Conservation (phyloP, 2,329 filamentous ascomycete species). For the Aspergillus viridinutans region DNA sequence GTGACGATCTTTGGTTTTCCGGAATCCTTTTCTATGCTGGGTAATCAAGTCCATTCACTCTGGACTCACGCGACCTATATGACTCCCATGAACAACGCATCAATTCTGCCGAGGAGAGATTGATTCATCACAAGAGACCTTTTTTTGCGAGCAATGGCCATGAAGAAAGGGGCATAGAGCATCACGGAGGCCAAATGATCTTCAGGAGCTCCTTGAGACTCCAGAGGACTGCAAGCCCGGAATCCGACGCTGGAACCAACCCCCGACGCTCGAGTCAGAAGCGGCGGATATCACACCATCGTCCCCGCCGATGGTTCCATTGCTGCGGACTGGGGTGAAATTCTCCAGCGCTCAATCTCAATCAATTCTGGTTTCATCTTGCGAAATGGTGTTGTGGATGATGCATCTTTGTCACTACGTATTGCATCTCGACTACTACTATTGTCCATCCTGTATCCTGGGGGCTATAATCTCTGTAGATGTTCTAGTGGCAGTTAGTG, state of each 20-base stretch:
- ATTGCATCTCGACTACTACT: neutral
- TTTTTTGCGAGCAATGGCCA: neutral
- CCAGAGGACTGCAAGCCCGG: neutral
- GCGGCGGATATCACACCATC: slow-evolving; percentile 21
- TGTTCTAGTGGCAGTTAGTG: neutral
- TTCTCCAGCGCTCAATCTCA: neutral
- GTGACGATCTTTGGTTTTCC: neutral
- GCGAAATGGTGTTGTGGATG: neutral
- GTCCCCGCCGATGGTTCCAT: slow-evolving; percentile 20
- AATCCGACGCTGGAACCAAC: neutral
- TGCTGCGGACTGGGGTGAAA: slow-evolving; percentile 14
- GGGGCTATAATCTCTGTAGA: neutral
- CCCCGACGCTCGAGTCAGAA: neutral
- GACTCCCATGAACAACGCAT: neutral
- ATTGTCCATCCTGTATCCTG: neutral
- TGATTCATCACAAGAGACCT: neutral
- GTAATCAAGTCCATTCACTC: neutral
- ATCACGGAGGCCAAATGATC: neutral
- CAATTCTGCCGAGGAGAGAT: neutral
- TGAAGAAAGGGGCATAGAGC: neutral
- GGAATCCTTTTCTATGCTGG: neutral
- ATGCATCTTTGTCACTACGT: neutral
- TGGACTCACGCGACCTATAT: neutral
- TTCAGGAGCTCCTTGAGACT: neutral
- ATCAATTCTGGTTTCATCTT: neutral